Evolutionary conservation across 805 yeast genomes (phyloP), one percentile per base, ranked within the genome.

Genomic region (Candida boidinii): DNA sequence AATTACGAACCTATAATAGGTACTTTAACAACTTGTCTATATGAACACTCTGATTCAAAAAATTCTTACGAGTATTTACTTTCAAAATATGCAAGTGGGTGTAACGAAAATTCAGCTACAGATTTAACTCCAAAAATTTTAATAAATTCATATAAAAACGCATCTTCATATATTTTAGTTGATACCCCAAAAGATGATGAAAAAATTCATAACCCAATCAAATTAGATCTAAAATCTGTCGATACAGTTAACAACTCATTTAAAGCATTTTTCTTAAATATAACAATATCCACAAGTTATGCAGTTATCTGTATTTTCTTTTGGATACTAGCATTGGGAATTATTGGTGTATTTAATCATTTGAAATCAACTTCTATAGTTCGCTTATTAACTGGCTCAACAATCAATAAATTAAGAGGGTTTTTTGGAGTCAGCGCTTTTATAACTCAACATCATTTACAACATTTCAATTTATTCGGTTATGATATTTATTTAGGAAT

Each of bases 1-100:
- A 33, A 28, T 13, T 48, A 51, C 32, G 49, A 45, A 27, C 58
- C 58, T 1, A 28, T 44, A 4, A 19, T 42, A 17, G 54, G 52
- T 1, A 48, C 56, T 2, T 15, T 47, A 12, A 29, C 48, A n/a
- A 11, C 41, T 4, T 53, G 58, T 34, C 39, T 49, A 19, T 29
- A 44, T n/a, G 47, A 47, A 6, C 36, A 39, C 7, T 17, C 23
- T 8, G 5, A 28, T 3, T 22, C 22, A 7, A 23, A 30, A 9
- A 28, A 16, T 3, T 32, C 29, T 3, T 13, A 33, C 6, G 14
- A 22, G 5, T 26, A 30, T 24, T 26, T 31, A 2, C n/a, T 37
- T 5, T 16, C 31, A 5, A 23, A 33, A 2, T 37, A 38, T 17
- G 31, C 52, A 4, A 33, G 38, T n/a, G 33, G 31, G 22, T 52